Base-by-base conservation (phyloP, 352 stramenopile genomes). In the Globisporangium middletonii region DNA sequence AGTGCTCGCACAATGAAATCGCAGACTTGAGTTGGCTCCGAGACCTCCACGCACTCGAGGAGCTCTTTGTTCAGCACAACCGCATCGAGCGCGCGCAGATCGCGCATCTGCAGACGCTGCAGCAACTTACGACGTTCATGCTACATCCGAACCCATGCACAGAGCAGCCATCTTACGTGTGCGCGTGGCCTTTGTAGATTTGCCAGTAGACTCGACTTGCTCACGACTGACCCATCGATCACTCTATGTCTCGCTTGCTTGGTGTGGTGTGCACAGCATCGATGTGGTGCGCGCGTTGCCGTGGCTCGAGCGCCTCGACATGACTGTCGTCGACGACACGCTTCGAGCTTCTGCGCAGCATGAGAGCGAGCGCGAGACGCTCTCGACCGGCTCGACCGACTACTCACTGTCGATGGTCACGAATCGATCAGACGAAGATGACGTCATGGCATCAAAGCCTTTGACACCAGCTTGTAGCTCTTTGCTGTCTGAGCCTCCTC, bases 121-220 rank as follows among this genome's bases (percentile, higher is more conserved):
- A 46, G 2, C 60, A 69, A 42, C 69, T 92, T 13, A 62, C 68
- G 37, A 80, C 66, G 18, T 64, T 92, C 18, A 59, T 88, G 26
- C 47, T 90, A 9, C 78, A 88, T 33, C 74, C 79, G 18, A 92
- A 92, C 64, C 82, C 82, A 27, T 90, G 78, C 60, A 88, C 79
- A 0, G 62, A 83, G 18, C 48, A 44, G 18, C 53, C 67, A 8
- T 67, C 76, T 16, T 89, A 86, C 55, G 50, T 75, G 81, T 88
- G 55, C 23, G 69, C 50, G 3, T 33, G n/a, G 5, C 3, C 19
- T 12, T 61, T 35, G 30, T 9, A 35, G 33, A 38, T 9, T 38
- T 7, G 5, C 12, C 33, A 38, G 5, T 12, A 9, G 33, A 38
- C 33, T 38, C 33, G 33, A 38, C 1, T 9, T 13, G 4, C 5